Evolutionary conservation across 176 grass and related monocot genomes (phyloP).

Genomic region (Alopecurus myosuroides): DNA sequence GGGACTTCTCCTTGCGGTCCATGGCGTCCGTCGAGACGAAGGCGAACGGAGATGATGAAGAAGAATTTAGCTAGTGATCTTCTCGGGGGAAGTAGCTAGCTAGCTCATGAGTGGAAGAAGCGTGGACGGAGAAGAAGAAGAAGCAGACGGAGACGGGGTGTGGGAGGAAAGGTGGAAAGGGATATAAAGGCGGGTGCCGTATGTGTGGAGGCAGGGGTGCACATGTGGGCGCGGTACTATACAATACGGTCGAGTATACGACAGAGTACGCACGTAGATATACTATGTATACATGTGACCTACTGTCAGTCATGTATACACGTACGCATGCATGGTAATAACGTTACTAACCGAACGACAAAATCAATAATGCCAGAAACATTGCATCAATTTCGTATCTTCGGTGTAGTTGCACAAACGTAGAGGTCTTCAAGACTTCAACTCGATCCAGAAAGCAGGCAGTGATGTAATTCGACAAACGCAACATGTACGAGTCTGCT

Average conservation of each 20-base stretch:
- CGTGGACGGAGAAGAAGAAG: neutral
- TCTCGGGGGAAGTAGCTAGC: neutral
- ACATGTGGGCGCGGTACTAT: slow-evolving; percentile 14
- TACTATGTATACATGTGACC: neutral
- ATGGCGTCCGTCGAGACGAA: neutral
- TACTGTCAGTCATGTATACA: neutral
- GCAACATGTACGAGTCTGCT: too few relatives aligned
- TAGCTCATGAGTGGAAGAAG: slow-evolving; percentile 29
- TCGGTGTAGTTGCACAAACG: too few relatives aligned
- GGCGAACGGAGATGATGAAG: neutral
- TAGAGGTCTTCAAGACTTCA: too few relatives aligned
- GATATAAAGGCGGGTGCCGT: slow-evolving; percentile 55
- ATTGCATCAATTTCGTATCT: too few relatives aligned
- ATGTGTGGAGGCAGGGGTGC: slow-evolving; percentile 40
- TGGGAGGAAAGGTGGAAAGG: slow-evolving; percentile 29
- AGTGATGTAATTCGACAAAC: too few relatives aligned
- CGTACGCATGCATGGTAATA: neutral
- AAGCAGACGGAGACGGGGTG: neutral
- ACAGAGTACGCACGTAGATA: neutral
- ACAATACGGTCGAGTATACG: neutral
- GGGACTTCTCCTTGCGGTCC: slow-evolving; percentile 40
- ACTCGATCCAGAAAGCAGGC: too few relatives aligned
- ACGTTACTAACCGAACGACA: neutral
- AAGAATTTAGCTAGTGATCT: neutral
- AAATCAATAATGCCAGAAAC: neutral